These are phyloP conservation scores for Vitis hybrid DNA, from an alignment of 177 flowering plant genomes.

Conservation along the genomic window DNA sequence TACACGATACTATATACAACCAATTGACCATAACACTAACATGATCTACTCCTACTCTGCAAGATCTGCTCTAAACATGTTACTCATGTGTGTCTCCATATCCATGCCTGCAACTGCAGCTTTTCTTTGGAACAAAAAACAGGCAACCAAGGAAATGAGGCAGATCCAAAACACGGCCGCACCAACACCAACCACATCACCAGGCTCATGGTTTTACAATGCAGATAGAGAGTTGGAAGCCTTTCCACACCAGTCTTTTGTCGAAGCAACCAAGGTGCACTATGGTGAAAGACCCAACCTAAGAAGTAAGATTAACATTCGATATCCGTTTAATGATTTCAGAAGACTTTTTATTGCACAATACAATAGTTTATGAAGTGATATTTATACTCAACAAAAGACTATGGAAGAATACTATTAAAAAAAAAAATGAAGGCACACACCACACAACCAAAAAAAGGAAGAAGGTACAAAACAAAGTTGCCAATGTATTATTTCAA, in stretches of 20 bases:
- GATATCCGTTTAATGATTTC: neutral
- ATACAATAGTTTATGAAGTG: no score
- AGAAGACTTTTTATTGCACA: neutral
- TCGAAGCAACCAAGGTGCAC: slow-evolving; percentile 49
- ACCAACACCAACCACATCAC: slow-evolving; percentile 30
- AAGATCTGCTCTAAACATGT: slow-evolving; percentile 36
- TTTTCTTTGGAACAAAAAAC: slow-evolving; percentile 47
- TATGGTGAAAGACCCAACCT: slow-evolving; percentile 64
- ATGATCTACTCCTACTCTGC: slow-evolving; percentile 30
- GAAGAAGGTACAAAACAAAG: no score
- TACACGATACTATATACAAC: slow-evolving; percentile 59
- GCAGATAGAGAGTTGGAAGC: slow-evolving; percentile 54
- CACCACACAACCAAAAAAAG: no score
- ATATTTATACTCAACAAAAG: no score
- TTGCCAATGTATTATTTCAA: no score
- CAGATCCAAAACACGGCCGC: slow-evolving; percentile 40
- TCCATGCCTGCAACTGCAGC: slow-evolving; percentile 28
- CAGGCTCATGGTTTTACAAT: slow-evolving; percentile 21
- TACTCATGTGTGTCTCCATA: slow-evolving; percentile 40
- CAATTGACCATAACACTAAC: slow-evolving; percentile 39
- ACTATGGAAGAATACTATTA: no score
- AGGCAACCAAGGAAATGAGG: slow-evolving; percentile 20
- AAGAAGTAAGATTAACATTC: slow-evolving; percentile 39
- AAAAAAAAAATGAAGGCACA: no score
- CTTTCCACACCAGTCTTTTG: slow-evolving; percentile 49